phyloP scores from a whole-genome alignment of 768 basidiomycete species.

The Favolaschia claudopus region DNA sequence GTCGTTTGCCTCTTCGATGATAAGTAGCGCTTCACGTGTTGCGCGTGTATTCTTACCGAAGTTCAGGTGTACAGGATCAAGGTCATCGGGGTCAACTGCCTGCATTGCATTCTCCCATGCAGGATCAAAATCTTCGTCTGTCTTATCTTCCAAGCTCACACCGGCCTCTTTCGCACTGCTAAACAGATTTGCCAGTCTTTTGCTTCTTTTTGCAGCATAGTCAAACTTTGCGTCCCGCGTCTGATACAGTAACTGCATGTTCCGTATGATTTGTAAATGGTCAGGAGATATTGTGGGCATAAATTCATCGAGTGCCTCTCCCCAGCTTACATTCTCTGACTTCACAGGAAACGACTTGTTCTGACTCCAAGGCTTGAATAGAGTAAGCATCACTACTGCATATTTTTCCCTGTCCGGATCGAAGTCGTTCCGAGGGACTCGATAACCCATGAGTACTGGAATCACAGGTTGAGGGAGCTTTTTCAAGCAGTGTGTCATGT shows the following conservation, averaged over 20 bases:
- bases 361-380: background rate
- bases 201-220: background rate
- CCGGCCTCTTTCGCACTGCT: background rate
- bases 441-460: no score
- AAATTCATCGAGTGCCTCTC: background rate
- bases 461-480: background rate
- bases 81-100: no score
- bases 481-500: background rate
- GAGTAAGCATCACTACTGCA: background rate
- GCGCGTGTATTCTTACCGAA: no score
- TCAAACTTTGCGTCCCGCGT: background rate
- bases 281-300: background rate
- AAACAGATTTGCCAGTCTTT: background rate
- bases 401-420: background rate
- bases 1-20: no score
- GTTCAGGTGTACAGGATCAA: no score
- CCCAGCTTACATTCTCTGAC: background rate
- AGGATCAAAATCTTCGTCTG: background rate
- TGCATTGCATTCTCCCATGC: background rate
- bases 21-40: no score
- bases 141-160: no score
- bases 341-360: background rate
- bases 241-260: background rate
- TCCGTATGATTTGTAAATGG: background rate
- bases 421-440: background rate